phyloP scores from a whole-genome alignment of 2,329 filamentous ascomycete species.

The Sporothrix sp. region DNA sequence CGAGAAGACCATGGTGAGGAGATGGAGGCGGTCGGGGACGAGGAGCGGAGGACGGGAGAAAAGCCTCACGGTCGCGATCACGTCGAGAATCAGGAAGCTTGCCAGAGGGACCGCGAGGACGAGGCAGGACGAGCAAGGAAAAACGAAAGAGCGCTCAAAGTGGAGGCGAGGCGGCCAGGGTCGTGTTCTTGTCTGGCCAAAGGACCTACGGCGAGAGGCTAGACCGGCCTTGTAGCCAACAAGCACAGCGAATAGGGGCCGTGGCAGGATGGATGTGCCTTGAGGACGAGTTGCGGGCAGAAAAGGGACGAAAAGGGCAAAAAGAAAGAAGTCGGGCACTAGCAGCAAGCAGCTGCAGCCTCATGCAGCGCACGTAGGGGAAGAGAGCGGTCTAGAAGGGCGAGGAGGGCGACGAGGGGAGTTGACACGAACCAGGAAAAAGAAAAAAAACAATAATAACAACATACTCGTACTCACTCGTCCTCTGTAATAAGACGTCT shows the following conservation, averaged over 20 bases:
- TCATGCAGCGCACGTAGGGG: neutral
- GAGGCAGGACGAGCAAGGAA: neutral
- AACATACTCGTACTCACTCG: no score
- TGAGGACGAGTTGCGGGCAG: no score
- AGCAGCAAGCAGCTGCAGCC: neutral
- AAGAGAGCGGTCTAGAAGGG: neutral
- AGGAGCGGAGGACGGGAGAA: neutral
- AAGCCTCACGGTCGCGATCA: no score
- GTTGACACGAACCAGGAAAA: no score
- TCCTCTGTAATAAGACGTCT: no score
- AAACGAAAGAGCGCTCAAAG: neutral
- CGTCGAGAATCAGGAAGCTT: no score
- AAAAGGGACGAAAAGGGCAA: neutral
- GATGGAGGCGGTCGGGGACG: neutral
- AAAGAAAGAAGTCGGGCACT: neutral
- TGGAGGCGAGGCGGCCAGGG: neutral
- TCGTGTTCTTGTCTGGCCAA: neutral
- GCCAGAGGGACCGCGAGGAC: neutral
- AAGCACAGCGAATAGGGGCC: neutral
- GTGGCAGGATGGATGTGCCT: neutral
- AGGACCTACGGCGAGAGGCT: neutral
- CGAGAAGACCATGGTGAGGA: slow-evolving; percentile 12
- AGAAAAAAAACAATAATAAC: no score
- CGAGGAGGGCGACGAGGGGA: no score
- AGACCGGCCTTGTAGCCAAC: slow-evolving; percentile 4